phyloP scores from a whole-genome alignment of 345 rosid genomes.

The Conringia planisiliqua region DNA sequence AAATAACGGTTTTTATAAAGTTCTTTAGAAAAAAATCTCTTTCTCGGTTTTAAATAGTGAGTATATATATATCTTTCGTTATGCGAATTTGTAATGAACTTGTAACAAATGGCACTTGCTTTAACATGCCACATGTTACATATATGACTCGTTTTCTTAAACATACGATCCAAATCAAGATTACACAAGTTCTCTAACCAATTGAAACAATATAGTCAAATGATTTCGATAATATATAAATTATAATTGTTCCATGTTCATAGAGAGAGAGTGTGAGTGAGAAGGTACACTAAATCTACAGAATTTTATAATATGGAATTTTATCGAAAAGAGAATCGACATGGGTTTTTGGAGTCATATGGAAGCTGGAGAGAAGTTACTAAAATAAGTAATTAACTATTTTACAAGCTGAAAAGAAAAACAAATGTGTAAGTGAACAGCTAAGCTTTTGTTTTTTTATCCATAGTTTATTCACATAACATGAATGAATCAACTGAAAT shows the following conservation, averaged over 20 bases:
- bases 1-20: neutral
- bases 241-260: neutral
- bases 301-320: neutral
- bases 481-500: neutral
- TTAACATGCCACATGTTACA: neutral
- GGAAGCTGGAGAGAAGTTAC: conserved; percentile 36
- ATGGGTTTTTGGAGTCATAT: conserved; percentile 29
- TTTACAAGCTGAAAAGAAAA: neutral
- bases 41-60: neutral
- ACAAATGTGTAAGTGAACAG: conserved; percentile 34
- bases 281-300: neutral
- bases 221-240: neutral
- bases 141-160: neutral
- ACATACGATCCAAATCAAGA: neutral
- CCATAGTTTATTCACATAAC: conserved; percentile 17
- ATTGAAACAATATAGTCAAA: neutral
- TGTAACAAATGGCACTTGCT: neutral
- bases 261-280: neutral
- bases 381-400: conserved; percentile 24
- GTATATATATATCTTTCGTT: neutral
- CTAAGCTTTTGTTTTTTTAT: conserved; percentile 21
- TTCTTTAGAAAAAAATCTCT: neutral
- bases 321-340: conserved; percentile 29
- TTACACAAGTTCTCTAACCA: neutral
- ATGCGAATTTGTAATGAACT: neutral